phyloP scores from a whole-genome alignment of 352 stramenopile species.

The Aphanomyces cochlioides region DNA sequence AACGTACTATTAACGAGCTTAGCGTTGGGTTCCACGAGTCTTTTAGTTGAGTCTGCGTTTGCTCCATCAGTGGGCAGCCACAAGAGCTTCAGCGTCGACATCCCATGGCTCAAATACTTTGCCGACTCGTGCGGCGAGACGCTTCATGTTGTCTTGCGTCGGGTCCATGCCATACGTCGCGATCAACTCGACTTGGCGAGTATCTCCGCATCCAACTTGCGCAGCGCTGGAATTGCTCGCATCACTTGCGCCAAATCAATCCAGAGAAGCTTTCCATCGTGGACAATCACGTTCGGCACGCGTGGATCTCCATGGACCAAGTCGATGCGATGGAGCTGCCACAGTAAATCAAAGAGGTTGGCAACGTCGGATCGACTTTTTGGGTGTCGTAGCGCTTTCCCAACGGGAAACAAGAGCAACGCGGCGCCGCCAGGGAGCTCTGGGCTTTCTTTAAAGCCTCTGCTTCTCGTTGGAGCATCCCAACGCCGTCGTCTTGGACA shows the following conservation, averaged over 20 bases:
- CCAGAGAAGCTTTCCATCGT: slow-evolving; percentile 34
- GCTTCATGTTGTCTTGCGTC: too few species aligned
- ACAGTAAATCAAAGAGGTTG: slow-evolving; percentile 35
- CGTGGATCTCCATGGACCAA: slow-evolving; percentile 40
- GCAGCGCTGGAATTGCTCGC: slow-evolving; percentile 32
- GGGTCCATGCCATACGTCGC: too few species aligned
- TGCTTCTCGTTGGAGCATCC: slow-evolving; percentile 35
- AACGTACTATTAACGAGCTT: too few species aligned
- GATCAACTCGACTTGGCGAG: too few species aligned
- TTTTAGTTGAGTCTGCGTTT: too few species aligned
- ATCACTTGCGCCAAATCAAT: slow-evolving; percentile 38
- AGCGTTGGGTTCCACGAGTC: too few species aligned
- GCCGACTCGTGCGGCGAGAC: too few species aligned
- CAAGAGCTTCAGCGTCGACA: too few species aligned
- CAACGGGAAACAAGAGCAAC: slow-evolving; percentile 39
- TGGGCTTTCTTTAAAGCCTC: slow-evolving; percentile 31
- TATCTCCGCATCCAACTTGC: slow-evolving; percentile 36
- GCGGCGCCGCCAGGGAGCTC: slow-evolving; percentile 31
- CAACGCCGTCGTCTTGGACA: slow-evolving; percentile 31
- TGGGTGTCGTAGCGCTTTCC: slow-evolving; percentile 35
- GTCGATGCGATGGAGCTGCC: slow-evolving; percentile 33
- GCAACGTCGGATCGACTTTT: slow-evolving; percentile 35
- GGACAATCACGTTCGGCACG: slow-evolving; percentile 39
- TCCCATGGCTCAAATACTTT: too few species aligned
- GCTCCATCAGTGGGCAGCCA: too few species aligned